Evolutionary conservation across 2,329 filamentous ascomycete genomes (phyloP).

Genomic region (Acrocalymma vagum): DNA sequence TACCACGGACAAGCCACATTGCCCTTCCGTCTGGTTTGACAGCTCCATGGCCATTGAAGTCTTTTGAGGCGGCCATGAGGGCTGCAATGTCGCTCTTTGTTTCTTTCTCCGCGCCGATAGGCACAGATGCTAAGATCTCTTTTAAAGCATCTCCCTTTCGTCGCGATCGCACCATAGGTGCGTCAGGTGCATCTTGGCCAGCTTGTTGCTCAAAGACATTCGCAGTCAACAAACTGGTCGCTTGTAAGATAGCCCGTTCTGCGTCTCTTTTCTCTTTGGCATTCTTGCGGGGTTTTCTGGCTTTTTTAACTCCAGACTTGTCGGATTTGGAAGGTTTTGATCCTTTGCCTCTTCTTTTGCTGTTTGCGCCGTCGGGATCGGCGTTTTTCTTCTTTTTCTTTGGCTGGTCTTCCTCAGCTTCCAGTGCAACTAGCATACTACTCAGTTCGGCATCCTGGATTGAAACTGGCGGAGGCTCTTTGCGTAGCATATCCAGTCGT

Average conservation of each 20-base stretch:
- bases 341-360: constrained; percentile 3
- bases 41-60: constrained; percentile 50
- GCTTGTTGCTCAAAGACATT: constrained; percentile 46
- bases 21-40: constrained; percentile 43
- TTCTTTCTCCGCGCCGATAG: constrained; percentile 42
- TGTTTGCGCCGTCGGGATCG: constrained; percentile 4
- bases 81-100: constrained; percentile 45
- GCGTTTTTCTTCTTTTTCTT: constrained; percentile 32
- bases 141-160: constrained; percentile 47
- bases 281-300: constrained; percentile 14
- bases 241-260: constrained; percentile 25
- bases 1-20: constrained; percentile 57
- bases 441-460: constrained; percentile 37
- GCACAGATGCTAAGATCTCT: constrained; percentile 50
- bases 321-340: constrained; percentile 7
- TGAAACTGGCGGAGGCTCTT: constrained; percentile 11
- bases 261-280: constrained; percentile 26
- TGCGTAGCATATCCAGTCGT: constrained; percentile 21
- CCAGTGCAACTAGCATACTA: constrained; percentile 39
- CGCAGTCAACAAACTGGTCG: constrained; percentile 32
- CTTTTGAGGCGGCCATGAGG: constrained; percentile 49
- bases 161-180: constrained; percentile 31
- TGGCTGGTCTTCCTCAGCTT: constrained; percentile 28
- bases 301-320: constrained; percentile 5
- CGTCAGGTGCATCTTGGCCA: constrained; percentile 23